Evolutionary conservation across 345 rosid species (phyloP), one percentile per base, ranked within the genome.

Genomic region (Psidium friedrichsthalianum): DNA sequence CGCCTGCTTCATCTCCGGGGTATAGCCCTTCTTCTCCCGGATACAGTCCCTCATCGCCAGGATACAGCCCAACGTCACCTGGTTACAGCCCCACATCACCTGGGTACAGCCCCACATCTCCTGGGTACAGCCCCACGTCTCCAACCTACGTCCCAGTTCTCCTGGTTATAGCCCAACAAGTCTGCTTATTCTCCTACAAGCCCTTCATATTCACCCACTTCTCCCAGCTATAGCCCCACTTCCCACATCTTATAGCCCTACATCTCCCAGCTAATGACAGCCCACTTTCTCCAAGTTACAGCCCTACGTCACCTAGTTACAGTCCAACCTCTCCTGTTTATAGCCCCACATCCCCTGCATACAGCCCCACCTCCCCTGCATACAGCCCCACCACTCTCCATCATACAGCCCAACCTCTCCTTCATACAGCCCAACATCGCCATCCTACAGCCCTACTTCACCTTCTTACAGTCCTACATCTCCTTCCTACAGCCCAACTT

Each of bases 371-470:
- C 0, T 96, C 98, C 0, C 99, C 98, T 1, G 86, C 94, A 0
- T 95, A 95, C 83, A 97, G 98, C 82, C 99, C 98, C 0, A 95
- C 0, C n/a, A n/a, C n/a, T n/a, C n/a, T n/a, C n/a, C n/a, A n/a
- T 89, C 96, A 0, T 97, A 95, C 88, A 97, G 97, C 82, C 97
- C 98, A 0, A 95, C 98, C n/a, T n/a, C n/a, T n/a, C n/a, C n/a
- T 0, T 89, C 96, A 0, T 97, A 95, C 88, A 97, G 97, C 82
- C 97, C 98, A 0, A 95, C 98, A 0, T 97, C 99, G 0, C 99
- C 98, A 5, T 89, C 95, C 7, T 97, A 94, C 89, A 97, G 98
- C 84, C 98, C 97, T 0, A 95, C 96, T 0, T 96, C 98, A 1
- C 98, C 98, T 0, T 87, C 95, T 0, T 95, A 95, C 85, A 96